Conservation (phyloP, 2,329 filamentous ascomycete genomes). For the Ilyonectria mors-panacis region DNA sequence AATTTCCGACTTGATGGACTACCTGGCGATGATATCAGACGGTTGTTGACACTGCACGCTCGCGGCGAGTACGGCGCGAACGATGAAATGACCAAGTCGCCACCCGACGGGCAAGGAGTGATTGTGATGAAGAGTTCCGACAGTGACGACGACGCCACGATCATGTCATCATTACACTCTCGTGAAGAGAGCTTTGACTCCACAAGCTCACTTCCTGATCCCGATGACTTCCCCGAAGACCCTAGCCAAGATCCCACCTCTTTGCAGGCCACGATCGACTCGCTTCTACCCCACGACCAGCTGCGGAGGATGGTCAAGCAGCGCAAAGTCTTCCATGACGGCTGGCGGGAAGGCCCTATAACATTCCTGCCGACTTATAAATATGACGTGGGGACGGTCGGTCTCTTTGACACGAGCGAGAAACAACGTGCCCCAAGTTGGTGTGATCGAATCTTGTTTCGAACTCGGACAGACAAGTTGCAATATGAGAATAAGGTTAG, state of each 20-base stretch:
- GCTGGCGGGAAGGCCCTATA: slow-evolving; percentile 91
- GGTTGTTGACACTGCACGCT: slow-evolving; percentile 86
- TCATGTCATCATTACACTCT: slow-evolving; percentile 52
- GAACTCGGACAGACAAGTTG: slow-evolving; percentile 80
- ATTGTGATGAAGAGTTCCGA: slow-evolving; percentile 63
- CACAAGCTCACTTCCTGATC: slow-evolving; percentile 66
- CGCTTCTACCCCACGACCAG: slow-evolving; percentile 91
- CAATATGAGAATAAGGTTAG: slow-evolving; percentile 74
- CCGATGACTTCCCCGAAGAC: slow-evolving; percentile 77
- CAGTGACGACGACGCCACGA: slow-evolving; percentile 62
- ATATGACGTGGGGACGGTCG: slow-evolving; percentile 94
- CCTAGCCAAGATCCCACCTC: slow-evolving; percentile 85
- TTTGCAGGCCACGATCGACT: slow-evolving; percentile 89
- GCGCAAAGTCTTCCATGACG: slow-evolving; percentile 88
- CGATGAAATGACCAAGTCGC: slow-evolving; percentile 54
- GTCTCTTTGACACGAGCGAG: slow-evolving; percentile 94
- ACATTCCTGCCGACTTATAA: slow-evolving; percentile 96
- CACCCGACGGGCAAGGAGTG: slow-evolving; percentile 63
- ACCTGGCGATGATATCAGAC: slow-evolving; percentile 90
- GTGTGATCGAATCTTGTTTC: slow-evolving; percentile 94
- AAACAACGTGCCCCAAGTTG: slow-evolving; percentile 94
- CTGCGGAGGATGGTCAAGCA: slow-evolving; percentile 80
- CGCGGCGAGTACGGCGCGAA: slow-evolving; percentile 80
- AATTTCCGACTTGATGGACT: slow-evolving; percentile 94
- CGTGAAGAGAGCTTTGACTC: slow-evolving; percentile 58